phyloP scores from a whole-genome alignment of 2,329 filamentous ascomycete species.

The Fusarium sp. region DNA sequence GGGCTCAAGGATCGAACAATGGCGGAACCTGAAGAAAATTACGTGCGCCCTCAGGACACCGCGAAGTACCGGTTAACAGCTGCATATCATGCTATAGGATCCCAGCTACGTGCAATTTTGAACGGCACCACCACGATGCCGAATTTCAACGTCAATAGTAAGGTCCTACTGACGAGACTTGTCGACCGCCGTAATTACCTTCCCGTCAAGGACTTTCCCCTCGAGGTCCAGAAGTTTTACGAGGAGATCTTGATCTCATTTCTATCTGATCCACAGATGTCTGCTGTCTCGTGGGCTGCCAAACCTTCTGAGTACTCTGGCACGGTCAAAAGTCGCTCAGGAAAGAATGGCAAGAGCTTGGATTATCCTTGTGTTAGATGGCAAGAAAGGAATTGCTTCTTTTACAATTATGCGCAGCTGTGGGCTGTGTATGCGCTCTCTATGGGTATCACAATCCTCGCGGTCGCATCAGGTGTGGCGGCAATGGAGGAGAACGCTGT shows the following conservation, averaged over 20 bases:
- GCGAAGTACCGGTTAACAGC: conserved; percentile 35
- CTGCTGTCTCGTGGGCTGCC: conserved; percentile 41
- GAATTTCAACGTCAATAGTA: conserved; percentile 30
- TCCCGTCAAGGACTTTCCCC: conserved; percentile 29
- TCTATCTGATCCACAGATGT: conserved; percentile 42
- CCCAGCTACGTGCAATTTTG: conserved; percentile 30
- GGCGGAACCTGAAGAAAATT: conserved; percentile 36
- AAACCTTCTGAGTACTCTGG: conserved; percentile 33
- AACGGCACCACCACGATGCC: conserved; percentile 44
- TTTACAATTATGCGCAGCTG: conserved; percentile 37
- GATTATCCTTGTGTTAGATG: conserved; percentile 34
- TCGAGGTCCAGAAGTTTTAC: conserved; percentile 39
- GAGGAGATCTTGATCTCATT: conserved; percentile 44
- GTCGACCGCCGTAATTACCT: conserved; percentile 41
- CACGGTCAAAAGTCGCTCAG: conserved; percentile 4
- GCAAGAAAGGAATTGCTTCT: conserved; percentile 37
- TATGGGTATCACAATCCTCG: conserved; percentile 37
- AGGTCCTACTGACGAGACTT: conserved; percentile 36
- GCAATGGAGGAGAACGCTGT: conserved; percentile 41
- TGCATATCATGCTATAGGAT: conserved; percentile 41
- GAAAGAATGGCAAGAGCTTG: conserved; percentile 10
- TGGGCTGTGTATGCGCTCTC: conserved; percentile 42
- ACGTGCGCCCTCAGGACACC: conserved; percentile 31
- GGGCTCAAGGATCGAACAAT: conserved; percentile 34
- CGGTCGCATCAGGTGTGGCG: conserved; percentile 30